Percentiles rank a stretch among this genome's conserved stretches.
phyloP scores from a whole-genome alignment of 768 basidiomycete species.

The Lentinula aciculospora region DNA sequence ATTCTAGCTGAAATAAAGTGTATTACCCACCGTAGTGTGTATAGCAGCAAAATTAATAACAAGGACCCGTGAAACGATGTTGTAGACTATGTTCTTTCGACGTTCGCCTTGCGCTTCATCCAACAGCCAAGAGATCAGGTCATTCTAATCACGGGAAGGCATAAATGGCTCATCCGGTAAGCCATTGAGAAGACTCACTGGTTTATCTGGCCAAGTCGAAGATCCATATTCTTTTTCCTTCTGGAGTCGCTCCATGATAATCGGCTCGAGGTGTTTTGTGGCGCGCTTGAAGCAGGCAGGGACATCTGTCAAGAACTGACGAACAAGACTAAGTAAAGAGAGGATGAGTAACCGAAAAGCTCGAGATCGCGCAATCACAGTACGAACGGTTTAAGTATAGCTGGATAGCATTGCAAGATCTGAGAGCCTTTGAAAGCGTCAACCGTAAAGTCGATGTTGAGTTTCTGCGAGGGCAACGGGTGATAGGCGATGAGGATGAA shows the following conservation, averaged over 20 bases:
- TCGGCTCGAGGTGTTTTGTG: constrained; percentile 20
- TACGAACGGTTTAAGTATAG: constrained; percentile 34
- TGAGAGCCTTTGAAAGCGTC: constrained; percentile 22
- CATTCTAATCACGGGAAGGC: neutral
- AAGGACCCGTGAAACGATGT: constrained; percentile 24
- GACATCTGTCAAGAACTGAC: constrained; percentile 2
- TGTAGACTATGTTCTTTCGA: constrained; percentile 11
- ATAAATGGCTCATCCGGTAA: neutral
- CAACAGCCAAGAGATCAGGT: constrained; percentile 10
- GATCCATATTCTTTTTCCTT: constrained; percentile 21
- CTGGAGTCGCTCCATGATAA: constrained; percentile 25
- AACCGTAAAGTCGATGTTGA: constrained; percentile 20
- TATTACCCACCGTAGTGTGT: constrained; percentile 24
- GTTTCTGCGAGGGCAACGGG: neutral
- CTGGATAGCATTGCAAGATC: constrained; percentile 28
- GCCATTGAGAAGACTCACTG: constrained; percentile 16
- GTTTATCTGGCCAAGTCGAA: constrained; percentile 24
- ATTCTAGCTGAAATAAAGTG: too few species aligned
- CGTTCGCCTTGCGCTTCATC: constrained; percentile 21
- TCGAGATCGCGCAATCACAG: neutral
- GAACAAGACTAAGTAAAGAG: constrained; percentile 1
- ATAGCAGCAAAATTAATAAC: constrained; percentile 33
- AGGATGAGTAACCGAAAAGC: neutral
- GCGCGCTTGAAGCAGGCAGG: constrained; percentile 7
- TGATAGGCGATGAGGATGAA: neutral